Conservation (phyloP, 495 filamentous ascomycete species). For the Trichoderma erinaceum region DNA sequence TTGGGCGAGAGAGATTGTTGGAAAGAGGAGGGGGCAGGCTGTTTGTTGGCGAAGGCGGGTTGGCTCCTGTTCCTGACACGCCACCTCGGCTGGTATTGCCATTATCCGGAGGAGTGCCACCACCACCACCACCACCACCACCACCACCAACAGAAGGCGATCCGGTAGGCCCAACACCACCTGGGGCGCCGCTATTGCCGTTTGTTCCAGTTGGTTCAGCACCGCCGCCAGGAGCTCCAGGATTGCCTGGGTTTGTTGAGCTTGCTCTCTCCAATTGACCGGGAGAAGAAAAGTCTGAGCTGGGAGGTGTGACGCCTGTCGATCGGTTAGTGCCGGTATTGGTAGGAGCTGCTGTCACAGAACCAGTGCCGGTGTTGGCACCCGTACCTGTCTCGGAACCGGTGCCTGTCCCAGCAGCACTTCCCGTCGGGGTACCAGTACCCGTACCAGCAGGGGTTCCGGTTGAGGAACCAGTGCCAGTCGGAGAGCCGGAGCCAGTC, state of each 20-base stretch:
- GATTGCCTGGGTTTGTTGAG: background rate
- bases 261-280: constrained; percentile 3
- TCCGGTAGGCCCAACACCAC: constrained; percentile 1
- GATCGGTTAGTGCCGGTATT: background rate
- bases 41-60: background rate
- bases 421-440: background rate
- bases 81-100: background rate
- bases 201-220: background rate
- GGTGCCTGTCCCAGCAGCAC: background rate
- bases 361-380: background rate
- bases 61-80: background rate
- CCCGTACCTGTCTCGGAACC: background rate
- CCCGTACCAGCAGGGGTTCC: background rate
- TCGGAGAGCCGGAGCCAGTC: background rate
- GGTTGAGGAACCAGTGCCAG: background rate
- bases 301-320: background rate
- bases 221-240: background rate
- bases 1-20: background rate
- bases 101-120: background rate
- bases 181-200: background rate
- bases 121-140: background rate
- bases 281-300: background rate
- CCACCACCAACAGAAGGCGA: background rate
- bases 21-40: background rate
- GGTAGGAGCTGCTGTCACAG: background rate